These are phyloP conservation scores for Kwoniella europaea DNA, from an alignment of 768 basidiomycete genomes.

Conservation along the genomic window DNA sequence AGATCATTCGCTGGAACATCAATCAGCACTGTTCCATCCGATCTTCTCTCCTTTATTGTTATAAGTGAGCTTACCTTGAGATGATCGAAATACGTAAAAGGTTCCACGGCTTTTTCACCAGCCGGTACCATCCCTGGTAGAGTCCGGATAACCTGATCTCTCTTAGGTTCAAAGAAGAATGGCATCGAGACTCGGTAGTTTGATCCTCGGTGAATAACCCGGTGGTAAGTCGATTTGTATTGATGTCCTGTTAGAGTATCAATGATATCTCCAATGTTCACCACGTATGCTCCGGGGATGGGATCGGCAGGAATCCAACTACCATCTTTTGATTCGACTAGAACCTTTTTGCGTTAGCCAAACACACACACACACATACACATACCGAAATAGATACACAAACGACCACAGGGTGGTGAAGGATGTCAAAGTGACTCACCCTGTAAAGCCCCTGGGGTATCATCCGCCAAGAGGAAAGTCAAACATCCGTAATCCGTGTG, in stretches of 20 bases:
- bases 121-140: slow-evolving; percentile 16
- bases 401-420: not conserved
- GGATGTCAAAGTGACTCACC: slow-evolving; percentile 4
- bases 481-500: slow-evolving; percentile 43
- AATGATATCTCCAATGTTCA: slow-evolving; percentile 44
- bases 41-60: not conserved
- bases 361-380: not conserved
- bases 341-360: not conserved
- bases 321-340: slow-evolving; percentile 39
- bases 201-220: slow-evolving; percentile 37
- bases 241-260: slow-evolving; percentile 35
- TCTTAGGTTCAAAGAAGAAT: slow-evolving; percentile 36
- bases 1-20: slow-evolving; percentile 29
- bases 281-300: slow-evolving; percentile 38
- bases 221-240: slow-evolving; percentile 42
- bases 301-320: slow-evolving; percentile 43
- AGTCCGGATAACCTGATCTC: slow-evolving; percentile 27
- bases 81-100: slow-evolving; percentile 37
- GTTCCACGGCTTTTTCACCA: slow-evolving; percentile 27
- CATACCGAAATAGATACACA: not conserved
- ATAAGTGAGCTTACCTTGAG: slow-evolving; percentile 23
- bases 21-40: not conserved
- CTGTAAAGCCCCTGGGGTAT: slow-evolving; percentile 36
- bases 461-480: slow-evolving; percentile 39
- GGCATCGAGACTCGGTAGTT: slow-evolving; percentile 39